Evolutionary conservation across 108 stramenopile genomes (phyloP), one percentile per base, ranked within the genome.

Genomic region (Schizochytrium sp.): DNA sequence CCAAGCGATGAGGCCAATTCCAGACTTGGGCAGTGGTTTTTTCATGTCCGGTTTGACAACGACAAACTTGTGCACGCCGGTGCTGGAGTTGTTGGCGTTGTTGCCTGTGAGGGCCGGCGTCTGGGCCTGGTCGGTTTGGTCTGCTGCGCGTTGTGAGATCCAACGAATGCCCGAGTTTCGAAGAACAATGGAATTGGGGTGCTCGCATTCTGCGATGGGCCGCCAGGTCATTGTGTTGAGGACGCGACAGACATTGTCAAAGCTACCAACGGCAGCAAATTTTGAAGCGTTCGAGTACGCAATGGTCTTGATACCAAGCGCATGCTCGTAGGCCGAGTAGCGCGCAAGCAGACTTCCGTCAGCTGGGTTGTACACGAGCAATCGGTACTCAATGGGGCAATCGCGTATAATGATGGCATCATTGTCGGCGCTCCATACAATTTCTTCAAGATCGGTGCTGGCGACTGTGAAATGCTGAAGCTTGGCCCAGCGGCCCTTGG

Each of bases 1-100:
- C 76, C 76, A 83, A 53, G 76, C 76, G 48, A 83, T 83, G 48
- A 83, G 76, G 6, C 48, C 45, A 83, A 83, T 83, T 25, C 76
- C 76, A 83, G 51, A 47, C 48, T 53, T 83, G 10, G 76, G 76
- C n/a, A 83, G n/a, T 55, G 76, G 23, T 23, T 83, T 83, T 23
- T 83, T 83, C 51, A 28, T 21, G 51, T 83, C 76, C 28, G 76
- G 51, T 34, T 83, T 83, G n/a, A 53, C 76, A 34, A 83, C 48
- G 25, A 25, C 48, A 83, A 83, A 83, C 25, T 69, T 69, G 63
- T 69, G 63, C 21, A 69, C 63, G 41, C 63, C 63, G 55, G 55
- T 57, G 55, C 16, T 57, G 0, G 55, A 34, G 34, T 59, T 4
- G 63, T 8, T 41, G 41, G 63, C 8, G 41, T 12, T 69, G 5